Evolutionary conservation across 345 rosid genomes (phyloP).

Genomic region (Corchorus olitorius): DNA sequence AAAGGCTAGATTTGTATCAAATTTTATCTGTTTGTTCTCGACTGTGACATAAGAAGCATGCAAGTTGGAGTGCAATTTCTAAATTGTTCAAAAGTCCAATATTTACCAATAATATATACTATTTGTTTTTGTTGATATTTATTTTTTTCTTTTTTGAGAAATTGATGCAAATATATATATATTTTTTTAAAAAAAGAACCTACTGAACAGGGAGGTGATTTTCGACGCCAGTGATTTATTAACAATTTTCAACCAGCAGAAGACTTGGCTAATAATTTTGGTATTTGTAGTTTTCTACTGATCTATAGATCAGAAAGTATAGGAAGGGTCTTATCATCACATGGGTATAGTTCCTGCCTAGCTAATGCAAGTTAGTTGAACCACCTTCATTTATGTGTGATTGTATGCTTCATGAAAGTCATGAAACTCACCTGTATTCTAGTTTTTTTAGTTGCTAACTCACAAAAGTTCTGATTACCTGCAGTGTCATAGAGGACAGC

Average conservation of each 20-base stretch:
- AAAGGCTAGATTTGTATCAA: background rate
- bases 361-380: background rate
- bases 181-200: too few relatives aligned
- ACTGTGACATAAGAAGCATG: background rate
- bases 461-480: background rate
- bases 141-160: background rate
- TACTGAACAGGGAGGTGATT: background rate
- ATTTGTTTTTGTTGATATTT: background rate
- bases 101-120: background rate
- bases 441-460: background rate
- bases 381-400: background rate
- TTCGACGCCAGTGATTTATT: background rate
- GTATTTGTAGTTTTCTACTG: background rate
- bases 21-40: background rate
- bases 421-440: background rate
- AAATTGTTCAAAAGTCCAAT: constrained; percentile 4
- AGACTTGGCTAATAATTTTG: background rate
- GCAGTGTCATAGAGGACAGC: constrained; percentile 32
- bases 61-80: background rate
- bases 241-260: background rate
- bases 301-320: background rate
- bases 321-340: background rate
- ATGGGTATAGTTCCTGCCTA: background rate
- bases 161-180: background rate
- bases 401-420: constrained; percentile 1